Evolutionary conservation across 2,329 filamentous ascomycete species (phyloP).

Genomic region (Calonectria pseudoreteaudii): DNA sequence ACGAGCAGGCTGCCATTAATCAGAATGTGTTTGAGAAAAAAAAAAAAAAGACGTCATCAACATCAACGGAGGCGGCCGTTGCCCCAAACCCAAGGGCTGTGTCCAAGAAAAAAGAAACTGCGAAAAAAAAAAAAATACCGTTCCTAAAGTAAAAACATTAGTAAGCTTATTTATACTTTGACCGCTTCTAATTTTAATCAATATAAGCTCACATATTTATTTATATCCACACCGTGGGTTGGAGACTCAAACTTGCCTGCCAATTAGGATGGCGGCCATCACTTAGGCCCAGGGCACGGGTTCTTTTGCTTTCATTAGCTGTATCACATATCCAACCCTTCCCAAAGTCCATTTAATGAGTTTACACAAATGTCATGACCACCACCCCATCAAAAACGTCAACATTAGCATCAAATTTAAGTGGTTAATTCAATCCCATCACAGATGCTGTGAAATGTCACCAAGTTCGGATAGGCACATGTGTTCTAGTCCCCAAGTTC

Average conservation of each 20-base stretch:
- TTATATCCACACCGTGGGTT: neutral
- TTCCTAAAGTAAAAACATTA: neutral
- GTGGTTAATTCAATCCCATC: too few species aligned
- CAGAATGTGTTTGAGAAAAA: neutral
- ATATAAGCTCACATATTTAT: neutral
- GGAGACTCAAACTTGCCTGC: neutral
- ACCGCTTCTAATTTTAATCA: neutral
- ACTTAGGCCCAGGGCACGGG: neutral
- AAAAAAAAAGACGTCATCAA: neutral
- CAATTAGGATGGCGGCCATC: neutral
- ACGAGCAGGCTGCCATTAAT: neutral
- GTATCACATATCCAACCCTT: neutral
- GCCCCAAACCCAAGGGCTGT: neutral
- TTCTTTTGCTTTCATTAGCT: neutral
- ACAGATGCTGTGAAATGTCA: too few species aligned
- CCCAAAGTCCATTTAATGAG: too few species aligned
- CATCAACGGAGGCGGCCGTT: neutral
- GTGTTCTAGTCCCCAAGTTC: neutral
- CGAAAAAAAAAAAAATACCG: neutral
- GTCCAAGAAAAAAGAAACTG: neutral
- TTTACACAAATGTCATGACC: too few species aligned
- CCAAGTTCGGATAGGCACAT: too few species aligned
- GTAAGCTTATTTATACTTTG: neutral
- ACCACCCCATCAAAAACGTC: too few species aligned
- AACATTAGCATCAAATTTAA: too few species aligned